Conservation (phyloP, 2,329 filamentous ascomycete genomes). For the Curvularia verruculosa region DNA sequence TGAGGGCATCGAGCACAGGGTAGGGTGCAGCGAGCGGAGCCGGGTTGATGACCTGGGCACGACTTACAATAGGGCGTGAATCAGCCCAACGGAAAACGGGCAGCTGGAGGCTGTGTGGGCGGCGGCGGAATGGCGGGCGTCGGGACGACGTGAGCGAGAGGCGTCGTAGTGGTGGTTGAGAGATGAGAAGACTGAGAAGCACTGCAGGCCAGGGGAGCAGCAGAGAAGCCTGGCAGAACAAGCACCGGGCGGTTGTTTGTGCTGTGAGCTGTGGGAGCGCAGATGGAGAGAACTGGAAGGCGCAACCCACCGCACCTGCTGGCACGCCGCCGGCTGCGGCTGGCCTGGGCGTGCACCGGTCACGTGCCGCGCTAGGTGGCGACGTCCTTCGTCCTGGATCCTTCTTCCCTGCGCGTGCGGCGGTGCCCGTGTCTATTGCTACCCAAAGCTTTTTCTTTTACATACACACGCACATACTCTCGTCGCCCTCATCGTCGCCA, state of each 20-base stretch:
- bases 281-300: slow-evolving; percentile 28
- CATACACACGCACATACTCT: too few species aligned
- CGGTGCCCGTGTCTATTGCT: slow-evolving; percentile 11
- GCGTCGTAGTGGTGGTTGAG: slow-evolving; percentile 11
- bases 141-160: slow-evolving; percentile 18
- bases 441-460: slow-evolving; percentile 9
- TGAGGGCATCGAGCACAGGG: slow-evolving; percentile 25
- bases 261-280: slow-evolving; percentile 28
- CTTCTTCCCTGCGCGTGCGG: slow-evolving; percentile 13
- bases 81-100: slow-evolving; percentile 46
- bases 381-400: slow-evolving; percentile 18
- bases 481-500: slow-evolving; percentile 1
- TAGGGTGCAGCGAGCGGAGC: slow-evolving; percentile 32
- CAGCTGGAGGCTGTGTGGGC: slow-evolving; percentile 16
- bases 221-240: slow-evolving; percentile 32
- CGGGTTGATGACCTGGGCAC: slow-evolving; percentile 28
- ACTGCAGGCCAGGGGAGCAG: slow-evolving; percentile 39
- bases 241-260: slow-evolving; percentile 34
- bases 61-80: slow-evolving; percentile 48
- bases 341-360: slow-evolving; percentile 11
- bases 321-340: slow-evolving; percentile 17
- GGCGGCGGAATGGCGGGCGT: slow-evolving; percentile 13
- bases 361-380: slow-evolving; percentile 26
- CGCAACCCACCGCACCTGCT: slow-evolving; percentile 14
- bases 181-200: slow-evolving; percentile 15